Conservation (phyloP, 208 protist species). For the Herpetomonas samuelpessoai region DNA sequence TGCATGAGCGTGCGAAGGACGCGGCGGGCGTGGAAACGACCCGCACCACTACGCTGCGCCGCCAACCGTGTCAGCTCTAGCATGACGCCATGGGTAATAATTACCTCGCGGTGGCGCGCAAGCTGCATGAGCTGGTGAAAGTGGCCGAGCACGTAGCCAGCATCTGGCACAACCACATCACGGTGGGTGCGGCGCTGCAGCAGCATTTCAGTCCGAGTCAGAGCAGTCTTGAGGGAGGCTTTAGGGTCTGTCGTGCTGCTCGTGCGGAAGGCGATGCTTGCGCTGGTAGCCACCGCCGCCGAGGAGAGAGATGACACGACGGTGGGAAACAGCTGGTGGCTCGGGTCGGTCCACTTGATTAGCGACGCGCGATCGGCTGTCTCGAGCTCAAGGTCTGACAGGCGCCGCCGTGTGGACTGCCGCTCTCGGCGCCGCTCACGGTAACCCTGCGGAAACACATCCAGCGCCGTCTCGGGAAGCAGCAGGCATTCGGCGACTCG, state of each 20-base stretch:
- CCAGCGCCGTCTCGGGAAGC: constrained; percentile 50
- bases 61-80: constrained; percentile 48
- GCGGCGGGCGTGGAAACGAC: constrained; percentile 61
- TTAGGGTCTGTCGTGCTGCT: neutral
- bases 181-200: constrained; percentile 46
- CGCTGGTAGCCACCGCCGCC: too few relatives aligned
- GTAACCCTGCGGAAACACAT: constrained; percentile 43
- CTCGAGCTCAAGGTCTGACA: neutral
- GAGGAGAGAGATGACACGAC: too few relatives aligned
- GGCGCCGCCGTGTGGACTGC: neutral
- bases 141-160: constrained; percentile 36
- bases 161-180: constrained; percentile 75
- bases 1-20: constrained; percentile 60
- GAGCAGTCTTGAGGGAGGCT: constrained; percentile 2
- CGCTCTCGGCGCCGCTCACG: neutral
- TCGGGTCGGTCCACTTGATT: constrained; percentile 25
- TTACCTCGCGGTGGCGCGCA: constrained; percentile 63
- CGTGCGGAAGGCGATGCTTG: neutral
- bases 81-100: constrained; percentile 73
- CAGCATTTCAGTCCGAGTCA: constrained; percentile 32
- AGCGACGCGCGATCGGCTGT: neutral
- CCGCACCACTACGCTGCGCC: constrained; percentile 26
- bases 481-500: constrained; percentile 56
- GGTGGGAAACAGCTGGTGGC: constrained; percentile 23
- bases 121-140: constrained; percentile 68